Evolutionary conservation across 768 basidiomycete genomes (phyloP).

Genomic region (Russula vinacea): DNA sequence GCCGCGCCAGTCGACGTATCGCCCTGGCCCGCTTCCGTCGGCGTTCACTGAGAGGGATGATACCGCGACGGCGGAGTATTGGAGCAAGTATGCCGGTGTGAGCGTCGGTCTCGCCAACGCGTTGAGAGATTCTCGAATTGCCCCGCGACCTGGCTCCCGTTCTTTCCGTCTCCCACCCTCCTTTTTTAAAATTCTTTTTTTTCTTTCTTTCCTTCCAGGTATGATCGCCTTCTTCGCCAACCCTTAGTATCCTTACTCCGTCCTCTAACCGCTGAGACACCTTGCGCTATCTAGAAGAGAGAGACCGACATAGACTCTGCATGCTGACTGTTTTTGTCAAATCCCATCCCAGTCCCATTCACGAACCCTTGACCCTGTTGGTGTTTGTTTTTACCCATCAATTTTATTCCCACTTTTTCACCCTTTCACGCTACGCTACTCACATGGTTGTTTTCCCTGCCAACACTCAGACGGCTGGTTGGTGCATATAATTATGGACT

Average conservation of each 20-base stretch:
- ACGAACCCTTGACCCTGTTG: conserved; percentile 5
- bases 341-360: background rate
- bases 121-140: background rate
- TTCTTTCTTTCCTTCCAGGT: background rate
- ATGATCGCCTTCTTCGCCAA: background rate
- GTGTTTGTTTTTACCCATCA: background rate
- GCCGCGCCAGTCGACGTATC: conserved; percentile 47
- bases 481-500: conserved; percentile 31
- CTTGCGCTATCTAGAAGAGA: conserved; percentile 24
- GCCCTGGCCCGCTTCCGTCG: conserved; percentile 40
- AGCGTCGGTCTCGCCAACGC: conserved; percentile 12
- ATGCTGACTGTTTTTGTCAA: conserved; percentile 18
- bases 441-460: background rate
- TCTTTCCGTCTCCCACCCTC: too few relatives aligned
- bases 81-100: conserved; percentile 58
- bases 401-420: background rate
- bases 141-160: conserved; percentile 7
- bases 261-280: conserved; percentile 16
- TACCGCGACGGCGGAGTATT: conserved; percentile 52
- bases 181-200: background rate
- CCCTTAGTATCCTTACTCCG: background rate
- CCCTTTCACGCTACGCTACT: background rate
- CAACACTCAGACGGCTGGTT: conserved; percentile 6
- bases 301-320: conserved; percentile 15
- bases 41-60: conserved; percentile 41